Percentiles rank a stretch among this genome's conserved stretches.
Conservation (phyloP, 805 yeast species). For the Kurtzmaniella cleridarum region DNA sequence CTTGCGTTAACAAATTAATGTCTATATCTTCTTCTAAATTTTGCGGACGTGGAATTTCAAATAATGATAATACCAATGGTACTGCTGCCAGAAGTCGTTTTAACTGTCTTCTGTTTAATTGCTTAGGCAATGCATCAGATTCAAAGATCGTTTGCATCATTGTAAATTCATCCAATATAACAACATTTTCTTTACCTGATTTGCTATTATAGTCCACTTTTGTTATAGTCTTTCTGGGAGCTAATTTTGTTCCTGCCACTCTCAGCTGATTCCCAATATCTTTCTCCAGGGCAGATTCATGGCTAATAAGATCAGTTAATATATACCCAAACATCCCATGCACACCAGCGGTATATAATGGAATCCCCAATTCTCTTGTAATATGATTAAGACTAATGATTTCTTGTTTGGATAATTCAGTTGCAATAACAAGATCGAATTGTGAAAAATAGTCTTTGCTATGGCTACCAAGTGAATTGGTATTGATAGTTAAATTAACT, state of each 20-base stretch:
- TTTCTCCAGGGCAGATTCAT: conserved; percentile 49
- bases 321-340: conserved; percentile 83
- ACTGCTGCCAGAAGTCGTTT: conserved; percentile 50
- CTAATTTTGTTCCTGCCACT: conserved; percentile 44
- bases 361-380: conserved; percentile 52
- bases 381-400: conserved; percentile 45
- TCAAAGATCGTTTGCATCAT: conserved; percentile 30
- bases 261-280: conserved; percentile 41
- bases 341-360: conserved; percentile 62
- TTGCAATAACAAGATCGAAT: conserved; percentile 71
- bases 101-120: conserved; percentile 39
- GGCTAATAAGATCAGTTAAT: conserved; percentile 70
- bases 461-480: conserved; percentile 15
- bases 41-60: conserved; percentile 34
- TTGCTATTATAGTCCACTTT: conserved; percentile 27
- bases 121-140: conserved; percentile 34
- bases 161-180: conserved; percentile 31
- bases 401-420: conserved; percentile 48
- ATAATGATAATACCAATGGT: conserved; percentile 55
- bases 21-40: conserved; percentile 21
- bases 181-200: conserved; percentile 38
- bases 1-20: conserved; percentile 18
- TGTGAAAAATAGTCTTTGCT: conserved; percentile 36
- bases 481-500: conserved; percentile 51
- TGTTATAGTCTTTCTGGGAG: conserved; percentile 35